Percentiles rank a stretch among this genome's conserved stretches.
These are phyloP conservation scores for Sphaerulina populicola DNA, from an alignment of 2,329 filamentous ascomycete species.

Conservation along the genomic window DNA sequence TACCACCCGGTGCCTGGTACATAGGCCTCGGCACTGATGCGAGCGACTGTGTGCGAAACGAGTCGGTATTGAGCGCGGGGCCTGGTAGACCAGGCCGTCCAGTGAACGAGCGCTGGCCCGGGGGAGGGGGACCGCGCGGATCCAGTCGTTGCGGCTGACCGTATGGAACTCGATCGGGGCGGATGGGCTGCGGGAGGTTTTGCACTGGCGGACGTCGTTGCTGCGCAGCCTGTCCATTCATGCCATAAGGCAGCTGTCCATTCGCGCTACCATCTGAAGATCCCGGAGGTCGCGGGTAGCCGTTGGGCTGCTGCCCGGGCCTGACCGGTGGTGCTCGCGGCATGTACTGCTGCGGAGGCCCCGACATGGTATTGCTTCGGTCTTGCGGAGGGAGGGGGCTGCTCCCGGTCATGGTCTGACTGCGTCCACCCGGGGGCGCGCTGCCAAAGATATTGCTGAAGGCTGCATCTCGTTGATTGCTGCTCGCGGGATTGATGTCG, in stretches of 20 bases:
- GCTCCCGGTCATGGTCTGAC: slow-evolving; percentile 89
- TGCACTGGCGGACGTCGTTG: slow-evolving; percentile 39
- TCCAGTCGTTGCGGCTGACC: slow-evolving; percentile 64
- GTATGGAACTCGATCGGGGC: slow-evolving; percentile 60
- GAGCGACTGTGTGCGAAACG: slow-evolving; percentile 87
- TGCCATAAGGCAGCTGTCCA: slow-evolving; percentile 21
- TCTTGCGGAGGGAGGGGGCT: slow-evolving; percentile 54
- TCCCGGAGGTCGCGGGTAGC: slow-evolving; percentile 32
- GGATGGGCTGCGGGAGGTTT: slow-evolving; percentile 52
- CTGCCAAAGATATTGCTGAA: slow-evolving; percentile 94
- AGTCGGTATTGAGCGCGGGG: slow-evolving; percentile 70
- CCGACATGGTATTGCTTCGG: slow-evolving; percentile 62
- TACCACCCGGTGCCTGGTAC: slow-evolving; percentile 56
- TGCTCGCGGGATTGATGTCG: slow-evolving; percentile 11
- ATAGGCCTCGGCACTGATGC: slow-evolving; percentile 66
- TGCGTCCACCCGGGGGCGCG: slow-evolving; percentile 75
- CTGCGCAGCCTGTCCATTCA: slow-evolving; percentile 32
- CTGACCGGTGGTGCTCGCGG: slow-evolving; percentile 54
- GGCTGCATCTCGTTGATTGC: slow-evolving; percentile 64
- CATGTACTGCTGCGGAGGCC: slow-evolving; percentile 44
- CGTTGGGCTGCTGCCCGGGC: slow-evolving; percentile 32
- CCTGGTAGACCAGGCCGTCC: slow-evolving; percentile 28
- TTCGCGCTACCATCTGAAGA: slow-evolving; percentile 24
- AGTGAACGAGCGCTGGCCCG: slow-evolving; percentile 37
- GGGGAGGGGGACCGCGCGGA: slow-evolving; percentile 45